Evolutionary conservation across 306 rosid species (phyloP), one percentile per base, ranked within the genome.

Genomic region (Nissolia schottii): DNA sequence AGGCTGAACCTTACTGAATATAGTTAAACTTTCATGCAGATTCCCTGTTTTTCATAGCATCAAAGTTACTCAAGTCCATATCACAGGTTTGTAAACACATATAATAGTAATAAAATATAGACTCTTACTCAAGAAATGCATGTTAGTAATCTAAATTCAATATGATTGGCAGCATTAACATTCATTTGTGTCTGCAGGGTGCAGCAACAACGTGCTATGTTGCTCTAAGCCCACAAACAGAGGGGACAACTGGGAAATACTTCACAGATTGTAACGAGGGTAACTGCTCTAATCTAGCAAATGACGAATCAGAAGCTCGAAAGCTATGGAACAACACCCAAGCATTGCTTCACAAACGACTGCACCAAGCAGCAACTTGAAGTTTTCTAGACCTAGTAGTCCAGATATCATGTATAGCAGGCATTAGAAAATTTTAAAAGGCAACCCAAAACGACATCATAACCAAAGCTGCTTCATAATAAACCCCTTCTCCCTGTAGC

Each of bases 171-270:
- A 22, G 3, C 59, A 29, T 32, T 61, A 34, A 40, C 22, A 27
- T 25, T 20, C 24, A 28, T 56, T 41, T 11, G 12, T 49, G 34
- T 60, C 0, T 10, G 32, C 81, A 91, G 90, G 99, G 96, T 55
- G 99, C 99, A 71, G 84, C 99, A 13, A 94, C 97, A 2, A 76
- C 97, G 1, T 94, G 99, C 66, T 91, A 86, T 65, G 96, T 91
- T 34, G 99, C 97, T 38, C 68, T 94, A 67, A 89, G 97, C 74
- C 83, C 73, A 56, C 48, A 91, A 53, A 78, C 70, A 45, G 99
- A 91, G 64, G 96, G 89, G 9, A 73, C 73, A 49, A 91, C 82
- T 62, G 97, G 99, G 56, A 89, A 89, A 65, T 94, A 87, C 81
- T 91, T 86, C 46, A 81, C 87, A 57, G 99, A 94, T 74, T 94